A percentile compares a stretch with the other conserved stretches of the same genome.
These are phyloP conservation scores for Linaria vulgaris DNA, from an alignment of 257 asterid genomes.

Conservation along the genomic window DNA sequence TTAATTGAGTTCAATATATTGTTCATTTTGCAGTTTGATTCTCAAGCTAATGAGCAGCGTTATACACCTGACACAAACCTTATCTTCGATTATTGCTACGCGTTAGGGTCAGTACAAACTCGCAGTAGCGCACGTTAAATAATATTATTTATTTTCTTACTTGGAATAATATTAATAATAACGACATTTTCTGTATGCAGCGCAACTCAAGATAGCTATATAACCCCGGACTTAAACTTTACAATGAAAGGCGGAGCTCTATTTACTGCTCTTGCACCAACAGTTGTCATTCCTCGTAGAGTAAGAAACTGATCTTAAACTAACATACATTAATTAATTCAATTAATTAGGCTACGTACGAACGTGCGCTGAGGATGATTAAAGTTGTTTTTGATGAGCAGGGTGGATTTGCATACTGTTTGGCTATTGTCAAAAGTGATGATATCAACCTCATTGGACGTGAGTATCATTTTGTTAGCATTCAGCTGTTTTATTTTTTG, in stretches of 20 bases:
- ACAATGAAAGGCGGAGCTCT: slow-evolving; percentile 77
- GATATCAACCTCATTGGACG: slow-evolving; percentile 92
- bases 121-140: too few species aligned
- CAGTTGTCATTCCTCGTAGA: slow-evolving; percentile 39
- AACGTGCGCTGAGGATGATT: too few species aligned
- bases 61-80: slow-evolving; percentile 38
- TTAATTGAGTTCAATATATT: background rate
- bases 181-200: slow-evolving; percentile 36
- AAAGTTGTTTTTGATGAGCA: slow-evolving; percentile 26
- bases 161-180: slow-evolving; percentile 7
- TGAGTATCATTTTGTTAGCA: slow-evolving; percentile 62
- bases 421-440: slow-evolving; percentile 71
- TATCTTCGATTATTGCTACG: slow-evolving; percentile 80
- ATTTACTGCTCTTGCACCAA: slow-evolving; percentile 40
- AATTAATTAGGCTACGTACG: too few species aligned
- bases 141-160: background rate
- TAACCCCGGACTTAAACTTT: slow-evolving; percentile 58
- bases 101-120: slow-evolving; percentile 50
- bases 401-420: slow-evolving; percentile 62
- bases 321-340: too few species aligned
- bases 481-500: too few species aligned
- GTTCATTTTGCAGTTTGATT: slow-evolving; percentile 55
- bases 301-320: slow-evolving; percentile 51
- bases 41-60: slow-evolving; percentile 57
- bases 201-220: slow-evolving; percentile 42